Evolutionary conservation across 805 yeast genomes (phyloP), one percentile per base, ranked within the genome.

Genomic region (Kuraishia cidri): DNA sequence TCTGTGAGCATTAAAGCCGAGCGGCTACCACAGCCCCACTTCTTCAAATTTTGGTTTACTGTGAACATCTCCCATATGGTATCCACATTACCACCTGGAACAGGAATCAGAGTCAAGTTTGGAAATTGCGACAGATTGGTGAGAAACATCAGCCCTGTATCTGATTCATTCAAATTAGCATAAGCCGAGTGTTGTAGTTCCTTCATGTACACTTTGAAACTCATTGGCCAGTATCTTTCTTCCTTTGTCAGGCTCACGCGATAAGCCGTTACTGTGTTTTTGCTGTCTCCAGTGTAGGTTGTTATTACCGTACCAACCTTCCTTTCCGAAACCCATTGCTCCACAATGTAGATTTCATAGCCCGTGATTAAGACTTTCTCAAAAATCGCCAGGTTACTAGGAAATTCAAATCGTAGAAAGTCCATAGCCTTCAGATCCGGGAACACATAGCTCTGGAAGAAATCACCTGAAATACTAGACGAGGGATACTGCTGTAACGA

Each of bases 261-360:
- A 23, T 60, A 50, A 2, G 79, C 94, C 13, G 62, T 54, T 0
- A 86, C 69, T 19, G 58, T 56, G 43, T 86, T 83, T n/a, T 64
- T 62, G 4, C 72, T 49, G 47, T 86, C 83, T 3, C 98, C 98
- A 0, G 97, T 90, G 53, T 72, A 92, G 1, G 90, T 74, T 1
- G 92, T 75, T 12, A 90, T 78, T 4, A 82, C 66, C 1, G 80
- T 66, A 17, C 83, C 76, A 9, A 75, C 59, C 26, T 70, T 64
- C 29, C 97, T 63, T 37, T 77, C 78, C 22, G 80, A 67, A 3
- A 83, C 79, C 98, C 98, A 92, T 54, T 90, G 97, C 52, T 92
- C 97, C 8, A 90, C 95, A 24, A 92, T 64, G 52, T 92, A 92
- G 11, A 83, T 71, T 54, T 92, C 97, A 50, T 81, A 86, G 2